These are phyloP conservation scores for Trichoderma atroviride DNA, from an alignment of 2,329 filamentous ascomycete genomes.

Conservation along the genomic window DNA sequence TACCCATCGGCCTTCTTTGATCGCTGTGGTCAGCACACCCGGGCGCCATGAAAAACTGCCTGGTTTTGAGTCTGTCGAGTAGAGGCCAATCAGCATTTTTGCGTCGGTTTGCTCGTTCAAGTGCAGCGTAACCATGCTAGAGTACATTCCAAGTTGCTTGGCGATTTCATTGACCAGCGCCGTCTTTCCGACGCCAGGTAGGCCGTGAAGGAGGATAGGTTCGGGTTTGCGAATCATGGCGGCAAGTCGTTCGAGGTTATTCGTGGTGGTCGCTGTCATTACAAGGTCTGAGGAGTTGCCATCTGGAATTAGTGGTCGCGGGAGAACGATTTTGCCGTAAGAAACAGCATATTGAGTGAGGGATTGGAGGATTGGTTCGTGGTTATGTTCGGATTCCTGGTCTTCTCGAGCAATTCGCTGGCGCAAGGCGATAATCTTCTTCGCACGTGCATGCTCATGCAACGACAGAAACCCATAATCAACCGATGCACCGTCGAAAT, in stretches of 20 bases:
- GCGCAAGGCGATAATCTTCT: constrained; percentile 48
- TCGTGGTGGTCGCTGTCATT: constrained; percentile 69
- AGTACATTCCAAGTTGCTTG: constrained; percentile 74
- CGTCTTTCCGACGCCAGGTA: constrained; percentile 89
- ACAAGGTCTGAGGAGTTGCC: constrained; percentile 58
- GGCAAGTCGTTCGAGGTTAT: constrained; percentile 73
- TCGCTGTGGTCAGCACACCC: constrained; percentile 90
- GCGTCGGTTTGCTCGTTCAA: constrained; percentile 98
- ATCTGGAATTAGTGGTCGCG: constrained; percentile 57
- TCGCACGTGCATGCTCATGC: constrained; percentile 58
- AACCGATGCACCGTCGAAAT: constrained; percentile 73
- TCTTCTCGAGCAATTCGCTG: constrained; percentile 39
- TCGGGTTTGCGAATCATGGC: constrained; percentile 65
- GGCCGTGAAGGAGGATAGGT: constrained; percentile 79
- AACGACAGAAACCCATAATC: constrained; percentile 76
- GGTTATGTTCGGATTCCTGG: constrained; percentile 22
- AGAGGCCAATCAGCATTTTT: constrained; percentile 92
- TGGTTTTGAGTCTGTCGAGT: constrained; percentile 83
- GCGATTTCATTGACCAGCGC: constrained; percentile 82
- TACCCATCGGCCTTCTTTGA: constrained; percentile 93
- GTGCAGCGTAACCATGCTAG: constrained; percentile 88
- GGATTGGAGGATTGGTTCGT: constrained; percentile 37
- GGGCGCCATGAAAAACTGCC: constrained; percentile 91
- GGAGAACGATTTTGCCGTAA: constrained; percentile 69
- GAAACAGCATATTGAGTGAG: constrained; percentile 65